phyloP scores from a whole-genome alignment of 1,139 yeast species.

The Wickerhamomyces sp. region DNA sequence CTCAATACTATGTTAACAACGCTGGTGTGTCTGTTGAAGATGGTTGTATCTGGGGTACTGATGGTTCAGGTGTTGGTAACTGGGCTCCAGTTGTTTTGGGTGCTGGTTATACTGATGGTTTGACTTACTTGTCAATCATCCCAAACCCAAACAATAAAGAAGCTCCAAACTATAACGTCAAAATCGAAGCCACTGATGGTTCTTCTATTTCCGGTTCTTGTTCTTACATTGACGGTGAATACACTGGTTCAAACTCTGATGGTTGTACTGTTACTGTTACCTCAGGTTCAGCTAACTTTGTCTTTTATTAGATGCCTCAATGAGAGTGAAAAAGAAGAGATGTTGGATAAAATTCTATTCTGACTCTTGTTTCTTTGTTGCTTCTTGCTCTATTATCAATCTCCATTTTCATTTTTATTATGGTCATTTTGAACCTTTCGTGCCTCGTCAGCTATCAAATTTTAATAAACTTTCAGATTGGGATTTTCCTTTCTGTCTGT shows the following conservation, averaged over 20 bases:
- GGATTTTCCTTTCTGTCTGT: no score
- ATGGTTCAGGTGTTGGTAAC: constrained; percentile 84
- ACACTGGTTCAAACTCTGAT: constrained; percentile 57
- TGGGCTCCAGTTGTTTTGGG: constrained; percentile 98
- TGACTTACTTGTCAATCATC: constrained; percentile 82
- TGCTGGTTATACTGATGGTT: constrained; percentile 78
- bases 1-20: constrained; percentile 95
- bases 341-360: no score
- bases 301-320: constrained; percentile 25
- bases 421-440: no score
- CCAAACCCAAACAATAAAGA: constrained; percentile 88
- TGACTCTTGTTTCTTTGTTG: no score
- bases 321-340: no score
- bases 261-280: constrained; percentile 96
- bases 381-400: no score
- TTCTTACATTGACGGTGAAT: constrained; percentile 71
- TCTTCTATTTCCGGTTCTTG: constrained; percentile 70
- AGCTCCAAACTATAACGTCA: constrained; percentile 79
- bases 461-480: no score
- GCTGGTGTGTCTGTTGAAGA: constrained; percentile 88
- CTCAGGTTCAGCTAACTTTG: constrained; percentile 61
- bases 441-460: no score
- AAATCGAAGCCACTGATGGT: constrained; percentile 72
- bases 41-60: constrained; percentile 90
- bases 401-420: no score